Percentiles rank a stretch among this genome's conserved stretches.
phyloP scores from a whole-genome alignment of 768 basidiomycete genomes.

The Boletus pseudo-olivaceus region DNA sequence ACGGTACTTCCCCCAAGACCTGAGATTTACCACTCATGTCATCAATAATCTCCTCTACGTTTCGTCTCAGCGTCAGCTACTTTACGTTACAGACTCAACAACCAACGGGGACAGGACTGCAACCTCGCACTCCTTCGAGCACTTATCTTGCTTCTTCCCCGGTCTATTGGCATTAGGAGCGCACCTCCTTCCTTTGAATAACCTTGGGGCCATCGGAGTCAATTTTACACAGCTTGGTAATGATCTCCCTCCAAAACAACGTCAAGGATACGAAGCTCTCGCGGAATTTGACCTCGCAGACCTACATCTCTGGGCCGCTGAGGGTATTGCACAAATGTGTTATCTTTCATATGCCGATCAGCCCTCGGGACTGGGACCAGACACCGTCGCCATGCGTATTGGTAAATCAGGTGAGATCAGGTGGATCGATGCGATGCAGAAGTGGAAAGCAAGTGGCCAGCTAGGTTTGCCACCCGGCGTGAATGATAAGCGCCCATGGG shows the following conservation, averaged over 20 bases:
- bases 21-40: constrained; percentile 58
- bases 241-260: constrained; percentile 19
- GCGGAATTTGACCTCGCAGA: constrained; percentile 50
- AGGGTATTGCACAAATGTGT: constrained; percentile 70
- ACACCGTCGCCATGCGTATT: constrained; percentile 41
- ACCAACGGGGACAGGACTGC: constrained; percentile 26
- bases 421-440: constrained; percentile 36
- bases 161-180: constrained; percentile 72
- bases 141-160: constrained; percentile 75
- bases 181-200: constrained; percentile 55
- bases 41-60: constrained; percentile 65
- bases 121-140: constrained; percentile 58
- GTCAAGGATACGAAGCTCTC: constrained; percentile 37
- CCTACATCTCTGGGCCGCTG: constrained; percentile 72
- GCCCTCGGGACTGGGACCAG: constrained; percentile 65
- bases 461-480: constrained; percentile 53
- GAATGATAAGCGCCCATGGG: constrained; percentile 33
- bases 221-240: constrained; percentile 37
- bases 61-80: constrained; percentile 57
- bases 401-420: constrained; percentile 21
- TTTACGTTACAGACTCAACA: constrained; percentile 62
- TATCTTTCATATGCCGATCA: constrained; percentile 71
- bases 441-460: constrained; percentile 47
- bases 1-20: constrained; percentile 38
- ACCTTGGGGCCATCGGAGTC: constrained; percentile 47